Evolutionary conservation across 345 rosid species (phyloP).

Genomic region (Sisymbrium altissimum): DNA sequence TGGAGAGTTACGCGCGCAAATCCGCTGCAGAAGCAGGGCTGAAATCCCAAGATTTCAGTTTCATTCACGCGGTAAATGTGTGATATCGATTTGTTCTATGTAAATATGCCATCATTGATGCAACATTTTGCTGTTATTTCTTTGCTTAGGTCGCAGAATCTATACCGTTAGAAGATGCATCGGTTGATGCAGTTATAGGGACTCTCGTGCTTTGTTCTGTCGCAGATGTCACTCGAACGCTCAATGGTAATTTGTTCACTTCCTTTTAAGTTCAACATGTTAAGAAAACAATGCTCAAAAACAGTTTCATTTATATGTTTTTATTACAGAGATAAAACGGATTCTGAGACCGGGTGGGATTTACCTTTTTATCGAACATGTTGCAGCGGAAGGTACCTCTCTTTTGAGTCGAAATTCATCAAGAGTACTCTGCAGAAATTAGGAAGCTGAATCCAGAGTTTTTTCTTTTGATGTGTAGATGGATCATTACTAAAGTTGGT

Average conservation of each 20-base stretch:
- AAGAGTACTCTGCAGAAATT: not conserved
- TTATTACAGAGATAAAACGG: slow-evolving; percentile 59
- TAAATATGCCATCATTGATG: not conserved
- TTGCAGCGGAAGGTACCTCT: slow-evolving; percentile 69
- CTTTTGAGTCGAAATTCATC: not conserved
- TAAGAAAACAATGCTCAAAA: not conserved
- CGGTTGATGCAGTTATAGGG: slow-evolving; percentile 84
- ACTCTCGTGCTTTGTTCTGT: slow-evolving; percentile 89
- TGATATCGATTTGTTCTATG: not conserved
- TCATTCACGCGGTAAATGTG: slow-evolving; percentile 55
- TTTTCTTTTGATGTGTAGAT: slow-evolving; percentile 39
- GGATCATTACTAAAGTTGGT: slow-evolving; percentile 61
- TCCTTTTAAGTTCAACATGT: not conserved
- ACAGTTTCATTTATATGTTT: not conserved
- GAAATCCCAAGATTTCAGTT: slow-evolving; percentile 48
- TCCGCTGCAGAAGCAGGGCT: slow-evolving; percentile 69
- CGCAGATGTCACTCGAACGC: slow-evolving; percentile 48
- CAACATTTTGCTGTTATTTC: not conserved
- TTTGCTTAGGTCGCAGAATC: slow-evolving; percentile 66
- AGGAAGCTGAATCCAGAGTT: not conserved
- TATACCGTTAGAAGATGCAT: slow-evolving; percentile 64
- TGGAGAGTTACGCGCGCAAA: slow-evolving; percentile 64
- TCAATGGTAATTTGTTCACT: slow-evolving; percentile 45
- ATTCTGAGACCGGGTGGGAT: slow-evolving; percentile 77
- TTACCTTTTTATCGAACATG: slow-evolving; percentile 81